Base-by-base conservation (phyloP, 2,329 filamentous ascomycete species). In the Fusarium fracticaudum region DNA sequence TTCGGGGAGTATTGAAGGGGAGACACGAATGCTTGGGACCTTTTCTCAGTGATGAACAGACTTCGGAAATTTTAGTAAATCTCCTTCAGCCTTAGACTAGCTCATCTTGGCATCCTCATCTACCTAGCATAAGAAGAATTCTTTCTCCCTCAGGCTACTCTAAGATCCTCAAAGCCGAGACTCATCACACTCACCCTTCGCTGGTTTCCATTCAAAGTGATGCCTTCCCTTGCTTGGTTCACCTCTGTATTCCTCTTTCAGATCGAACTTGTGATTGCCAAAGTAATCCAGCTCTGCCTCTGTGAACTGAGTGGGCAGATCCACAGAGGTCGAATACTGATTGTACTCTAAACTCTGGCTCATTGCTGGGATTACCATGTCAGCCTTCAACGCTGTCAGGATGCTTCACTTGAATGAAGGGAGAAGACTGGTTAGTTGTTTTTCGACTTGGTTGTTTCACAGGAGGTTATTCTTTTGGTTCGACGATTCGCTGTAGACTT, bases 301-400 rank as follows among this genome's bases (percentile, higher is more conserved):
- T 3, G 38, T 51, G 2, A 62, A 40, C 20, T 63, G 38, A 6
- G 50, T 69, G 1, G 64, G 66, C 0, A 69, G 11, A 35, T 57
- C 29, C 0, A 45, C 38, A 0, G 38, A 50, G 1, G 38, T 63
- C 4, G 64, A 63, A 33, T 63, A 69, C n/a, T 62, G 55, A 10
- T 62, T 57, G 17, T 50, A 69, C 4, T 68, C 64, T 0, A 68
- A 2, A 3, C 64, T 68, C 0, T 61, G 64, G 12, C 64, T 68
- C 17, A 68, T 67, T 0, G 64, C 22, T 0, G 64, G 64, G 0
- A 68, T 41, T 0, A 54, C 37, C 55, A 55, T 62, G 15, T 50
- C 64, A 8, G 66, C 26, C 13, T 54, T 41, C 15, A 67, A 6
- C 1, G 55, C 41, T 26, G 26, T 24, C 5, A 62, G 18, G 6